Evolutionary conservation across 345 rosid genomes (phyloP).

Genomic region (Diplotaxis tenuifolia): DNA sequence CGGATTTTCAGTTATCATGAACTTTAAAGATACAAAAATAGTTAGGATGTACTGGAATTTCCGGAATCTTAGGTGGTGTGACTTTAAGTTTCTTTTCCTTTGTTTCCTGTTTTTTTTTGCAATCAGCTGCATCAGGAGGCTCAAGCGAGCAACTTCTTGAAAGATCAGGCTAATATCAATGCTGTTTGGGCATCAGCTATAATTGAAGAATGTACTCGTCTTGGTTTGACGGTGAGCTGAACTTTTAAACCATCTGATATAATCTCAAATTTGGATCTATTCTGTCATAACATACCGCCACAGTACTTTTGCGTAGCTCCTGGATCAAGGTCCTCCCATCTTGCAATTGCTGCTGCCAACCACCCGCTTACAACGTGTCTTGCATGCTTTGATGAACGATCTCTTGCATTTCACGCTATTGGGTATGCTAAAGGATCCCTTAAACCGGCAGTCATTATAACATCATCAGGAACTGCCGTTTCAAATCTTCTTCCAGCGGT

Average conservation of each 20-base stretch:
- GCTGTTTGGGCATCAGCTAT: constrained; percentile 85
- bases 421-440: constrained; percentile 88
- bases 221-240: constrained; percentile 76
- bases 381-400: constrained; percentile 90
- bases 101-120: constrained; percentile 23
- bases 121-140: constrained; percentile 58
- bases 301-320: constrained; percentile 97
- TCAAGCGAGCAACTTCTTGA: constrained; percentile 42
- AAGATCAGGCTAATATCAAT: constrained; percentile 62
- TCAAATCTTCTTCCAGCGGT: constrained; percentile 99
- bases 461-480: constrained; percentile 96
- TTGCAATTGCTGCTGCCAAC: constrained; percentile 84
- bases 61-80: constrained; percentile 16
- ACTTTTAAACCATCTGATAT: constrained; percentile 12
- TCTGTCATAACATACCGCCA: constrained; percentile 43
- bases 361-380: constrained; percentile 75
- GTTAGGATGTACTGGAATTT: not conserved
- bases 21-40: not conserved
- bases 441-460: constrained; percentile 79
- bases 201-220: constrained; percentile 89
- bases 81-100: constrained; percentile 16
- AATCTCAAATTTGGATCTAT: constrained; percentile 19
- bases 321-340: constrained; percentile 94
- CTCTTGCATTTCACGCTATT: constrained; percentile 91
- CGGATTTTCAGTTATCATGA: constrained; percentile 7